Evolutionary conservation across 805 yeast genomes (phyloP).

Genomic region (Wickerhamiella hasegawae): DNA sequence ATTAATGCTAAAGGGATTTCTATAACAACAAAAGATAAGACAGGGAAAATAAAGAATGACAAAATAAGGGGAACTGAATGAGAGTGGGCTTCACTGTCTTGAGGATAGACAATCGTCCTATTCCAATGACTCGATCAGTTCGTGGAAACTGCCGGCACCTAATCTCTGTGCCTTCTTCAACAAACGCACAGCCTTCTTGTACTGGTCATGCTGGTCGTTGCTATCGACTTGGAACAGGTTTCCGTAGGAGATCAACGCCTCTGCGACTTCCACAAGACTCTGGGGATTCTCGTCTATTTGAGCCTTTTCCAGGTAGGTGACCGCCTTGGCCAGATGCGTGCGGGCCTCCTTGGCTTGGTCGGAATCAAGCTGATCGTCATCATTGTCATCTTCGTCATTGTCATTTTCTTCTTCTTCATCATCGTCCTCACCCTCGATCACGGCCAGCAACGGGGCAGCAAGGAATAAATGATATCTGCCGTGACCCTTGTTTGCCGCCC

Average conservation of each 20-base stretch:
- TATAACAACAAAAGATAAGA: too few species aligned
- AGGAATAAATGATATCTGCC: slow-evolving; percentile 20
- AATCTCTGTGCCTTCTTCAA: slow-evolving; percentile 41
- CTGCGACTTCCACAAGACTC: slow-evolving; percentile 73
- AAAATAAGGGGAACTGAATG: not conserved
- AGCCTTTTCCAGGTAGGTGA: slow-evolving; percentile 39
- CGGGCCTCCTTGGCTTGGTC: slow-evolving; percentile 5
- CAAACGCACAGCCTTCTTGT: slow-evolving; percentile 51
- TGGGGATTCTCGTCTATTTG: slow-evolving; percentile 62
- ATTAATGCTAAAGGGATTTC: too few species aligned
- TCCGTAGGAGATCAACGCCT: slow-evolving; percentile 66
- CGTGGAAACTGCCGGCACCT: slow-evolving; percentile 23
- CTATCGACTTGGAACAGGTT: slow-evolving; percentile 53
- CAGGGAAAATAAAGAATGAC: too few species aligned
- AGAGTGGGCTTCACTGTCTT: not conserved
- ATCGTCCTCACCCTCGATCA: slow-evolving; percentile 17
- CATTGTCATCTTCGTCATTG: slow-evolving; percentile 6
- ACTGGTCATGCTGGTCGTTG: slow-evolving; percentile 48
- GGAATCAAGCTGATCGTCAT: not conserved
- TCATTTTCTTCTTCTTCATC: slow-evolving; percentile 13
- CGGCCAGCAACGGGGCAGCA: slow-evolving; percentile 18
- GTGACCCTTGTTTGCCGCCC: slow-evolving; percentile 18
- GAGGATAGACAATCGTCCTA: not conserved
- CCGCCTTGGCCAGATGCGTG: slow-evolving; percentile 33
- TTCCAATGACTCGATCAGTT: slow-evolving; percentile 22